Percentiles rank a stretch among this genome's conserved stretches.
These are phyloP conservation scores for Pythium guiyangense DNA, from an alignment of 352 stramenopile species.

Conservation along the genomic window DNA sequence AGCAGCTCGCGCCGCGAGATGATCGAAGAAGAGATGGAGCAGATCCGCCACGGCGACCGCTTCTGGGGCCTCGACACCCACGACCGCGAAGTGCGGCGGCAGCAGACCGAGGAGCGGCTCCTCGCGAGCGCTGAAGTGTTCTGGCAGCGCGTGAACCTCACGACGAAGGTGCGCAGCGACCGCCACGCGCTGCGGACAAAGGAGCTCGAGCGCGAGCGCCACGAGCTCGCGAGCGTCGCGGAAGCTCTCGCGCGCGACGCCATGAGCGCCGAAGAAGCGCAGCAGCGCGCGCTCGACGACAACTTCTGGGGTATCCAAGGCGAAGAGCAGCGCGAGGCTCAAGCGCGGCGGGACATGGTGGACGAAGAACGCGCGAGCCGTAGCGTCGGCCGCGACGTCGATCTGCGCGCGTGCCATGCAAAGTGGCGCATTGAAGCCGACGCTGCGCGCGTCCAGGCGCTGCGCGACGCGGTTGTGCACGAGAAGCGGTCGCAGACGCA, in stretches of 20 bases:
- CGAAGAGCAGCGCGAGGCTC: constrained; percentile 32
- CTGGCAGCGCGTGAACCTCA: constrained; percentile 34
- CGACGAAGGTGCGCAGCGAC: constrained; percentile 16
- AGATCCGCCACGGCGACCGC: constrained; percentile 35
- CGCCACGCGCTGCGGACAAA: constrained; percentile 16
- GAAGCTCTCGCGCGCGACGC: constrained; percentile 25
- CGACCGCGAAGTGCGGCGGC: constrained; percentile 34
- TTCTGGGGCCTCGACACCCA: constrained; percentile 52
- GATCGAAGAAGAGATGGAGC: constrained; percentile 46
- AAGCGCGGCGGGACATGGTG: constrained; percentile 27
- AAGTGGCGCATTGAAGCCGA: constrained; percentile 33
- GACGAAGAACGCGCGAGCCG: constrained; percentile 34
- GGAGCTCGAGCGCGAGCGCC: constrained; percentile 19
- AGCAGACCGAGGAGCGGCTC: constrained; percentile 39
- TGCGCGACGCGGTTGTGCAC: constrained; percentile 16
- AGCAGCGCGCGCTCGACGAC: constrained; percentile 43
- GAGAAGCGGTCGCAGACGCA: constrained; percentile 38
- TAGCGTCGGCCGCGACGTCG: constrained; percentile 20
- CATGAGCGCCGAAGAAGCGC: constrained; percentile 32
- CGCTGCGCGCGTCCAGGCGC: constrained; percentile 5
- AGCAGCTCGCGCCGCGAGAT: constrained; percentile 39
- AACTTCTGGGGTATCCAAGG: constrained; percentile 61
- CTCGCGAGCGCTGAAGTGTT: constrained; percentile 31
- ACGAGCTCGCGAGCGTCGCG: constrained; percentile 17
- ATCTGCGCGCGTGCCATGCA: constrained; percentile 22